Evolutionary conservation across 2,329 filamentous ascomycete genomes (phyloP), one percentile per base, ranked within the genome.

Genomic region (Pseudogymnoascus sp.): DNA sequence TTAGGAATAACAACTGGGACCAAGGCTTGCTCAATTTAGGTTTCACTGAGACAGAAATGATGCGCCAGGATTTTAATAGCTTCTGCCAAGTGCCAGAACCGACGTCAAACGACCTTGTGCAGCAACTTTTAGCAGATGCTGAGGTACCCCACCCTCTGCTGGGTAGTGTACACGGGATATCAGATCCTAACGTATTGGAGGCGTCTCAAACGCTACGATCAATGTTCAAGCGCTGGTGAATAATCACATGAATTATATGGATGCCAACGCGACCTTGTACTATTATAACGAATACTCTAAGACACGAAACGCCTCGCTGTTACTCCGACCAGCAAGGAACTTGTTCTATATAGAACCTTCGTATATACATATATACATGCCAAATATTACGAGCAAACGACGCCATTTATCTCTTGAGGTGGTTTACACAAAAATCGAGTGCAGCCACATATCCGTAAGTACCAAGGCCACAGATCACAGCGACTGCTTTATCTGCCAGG

Each of bases 401-500:
- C 64, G 71, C 70, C 21, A 66, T 67, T 69, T 72, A 75, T 29
- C 74, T 66, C 71, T 78, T 80, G 69, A 82, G 66, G 70, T 81
- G 77, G 71, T 75, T 77, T 71, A 67, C 61, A 69, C 76, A 75
- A 72, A 75, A 78, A 71, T 87, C 83, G 62, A 88, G 72, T 0
- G 85, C 84, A 26, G 81, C 83, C 61, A 78, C 78, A 68, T 88
- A 88, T 38, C 85, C 84, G 72, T 77, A 85, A 14, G 79, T 78
- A 0, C 86, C 86, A 71, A 92, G 67, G 0, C 89, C 89, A 67
- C 85, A 87, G 63, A 93, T 85, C 7, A 92, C 85, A 0, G 85
- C 89, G 26, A 82, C 81, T 0, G 89, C 89, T 77, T 91, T 92
- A 72, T 92, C 89, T 67, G 83, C 85, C 66, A 92, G 77, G 69